Evolutionary conservation across 75 land plant genomes (phyloP).

Genomic region (Adiantum capillusveneris): DNA sequence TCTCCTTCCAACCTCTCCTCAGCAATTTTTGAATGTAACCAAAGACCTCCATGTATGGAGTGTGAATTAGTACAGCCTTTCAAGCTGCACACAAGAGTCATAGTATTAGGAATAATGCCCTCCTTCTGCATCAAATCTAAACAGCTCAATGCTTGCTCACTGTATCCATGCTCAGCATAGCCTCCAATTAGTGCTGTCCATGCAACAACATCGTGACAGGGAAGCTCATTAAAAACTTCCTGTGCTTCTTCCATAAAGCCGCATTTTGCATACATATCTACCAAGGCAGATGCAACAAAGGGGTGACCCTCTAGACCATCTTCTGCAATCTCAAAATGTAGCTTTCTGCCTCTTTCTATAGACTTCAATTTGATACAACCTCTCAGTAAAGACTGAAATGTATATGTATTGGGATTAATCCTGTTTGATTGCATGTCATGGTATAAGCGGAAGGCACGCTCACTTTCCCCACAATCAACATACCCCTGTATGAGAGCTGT

Average conservation of each 20-base stretch:
- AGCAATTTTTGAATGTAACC: conserved; percentile 1
- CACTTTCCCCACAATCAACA: too few species aligned
- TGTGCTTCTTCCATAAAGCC: conserved; percentile 21
- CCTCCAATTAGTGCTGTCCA: conserved; percentile 29
- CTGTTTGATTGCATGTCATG: too few species aligned
- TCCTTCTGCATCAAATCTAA: conserved; percentile 23
- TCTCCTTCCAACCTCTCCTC: not conserved
- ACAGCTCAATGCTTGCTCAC: conserved; percentile 11
- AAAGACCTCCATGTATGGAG: not conserved
- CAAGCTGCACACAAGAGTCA: conserved; percentile 40
- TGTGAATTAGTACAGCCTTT: conserved; percentile 18
- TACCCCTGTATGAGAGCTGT: too few species aligned
- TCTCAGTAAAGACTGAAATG: too few species aligned
- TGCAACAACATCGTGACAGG: conserved; percentile 13
- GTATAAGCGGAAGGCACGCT: too few species aligned
- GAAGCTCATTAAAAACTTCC: conserved; percentile 17
- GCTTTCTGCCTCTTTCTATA: too few species aligned
- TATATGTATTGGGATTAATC: too few species aligned
- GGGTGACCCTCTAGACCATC: too few species aligned
- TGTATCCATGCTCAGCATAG: conserved; percentile 17
- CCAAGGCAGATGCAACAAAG: too few species aligned
- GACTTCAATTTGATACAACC: too few species aligned
- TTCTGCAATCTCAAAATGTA: too few species aligned
- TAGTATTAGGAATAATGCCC: conserved; percentile 21
- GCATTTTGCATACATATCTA: conserved; percentile 30